Conservation (phyloP, 345 rosid species). For the Reutealis trisperma region DNA sequence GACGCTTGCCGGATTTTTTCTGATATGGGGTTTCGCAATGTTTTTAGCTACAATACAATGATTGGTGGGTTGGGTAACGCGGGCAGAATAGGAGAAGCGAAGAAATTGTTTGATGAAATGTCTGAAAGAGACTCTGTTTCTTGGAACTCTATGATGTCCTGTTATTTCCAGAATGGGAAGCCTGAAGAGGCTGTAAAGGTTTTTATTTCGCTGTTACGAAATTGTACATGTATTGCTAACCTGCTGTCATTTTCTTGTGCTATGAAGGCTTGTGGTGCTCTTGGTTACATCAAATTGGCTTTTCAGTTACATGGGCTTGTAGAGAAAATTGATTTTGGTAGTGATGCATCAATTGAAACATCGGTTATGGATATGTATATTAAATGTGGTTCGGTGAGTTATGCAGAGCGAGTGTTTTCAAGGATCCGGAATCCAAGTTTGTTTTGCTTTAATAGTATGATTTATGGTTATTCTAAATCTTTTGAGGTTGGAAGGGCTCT, state of each 20-base stretch:
- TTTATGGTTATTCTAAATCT: slow-evolving; percentile 27
- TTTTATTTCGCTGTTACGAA: slow-evolving; percentile 20
- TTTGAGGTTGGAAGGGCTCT: slow-evolving; percentile 26
- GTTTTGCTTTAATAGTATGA: slow-evolving; percentile 34
- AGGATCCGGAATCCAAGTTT: slow-evolving; percentile 24
- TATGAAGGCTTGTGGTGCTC: slow-evolving; percentile 34
- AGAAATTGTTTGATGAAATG: slow-evolving; percentile 32
- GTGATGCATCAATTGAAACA: neutral
- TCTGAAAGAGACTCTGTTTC: slow-evolving; percentile 29
- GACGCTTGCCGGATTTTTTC: slow-evolving; percentile 17
- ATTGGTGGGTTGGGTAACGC: slow-evolving; percentile 1
- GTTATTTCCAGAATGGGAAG: slow-evolving; percentile 14
- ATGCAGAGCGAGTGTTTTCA: slow-evolving; percentile 21
- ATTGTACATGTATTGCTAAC: neutral
- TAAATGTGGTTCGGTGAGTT: slow-evolving; percentile 15
- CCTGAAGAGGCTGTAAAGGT: slow-evolving; percentile 7
- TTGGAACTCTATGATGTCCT: slow-evolving; percentile 31
- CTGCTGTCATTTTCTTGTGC: slow-evolving; percentile 17
- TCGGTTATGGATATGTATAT: slow-evolving; percentile 28
- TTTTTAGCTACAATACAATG: slow-evolving; percentile 19
- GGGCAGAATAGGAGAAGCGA: slow-evolving; percentile 14
- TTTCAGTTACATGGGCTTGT: slow-evolving; percentile 23
- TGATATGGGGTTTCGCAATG: slow-evolving; percentile 9
- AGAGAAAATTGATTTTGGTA: slow-evolving; percentile 13
- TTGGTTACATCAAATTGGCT: slow-evolving; percentile 23